A percentile compares a stretch with the other conserved stretches of the same genome.
These are phyloP conservation scores for Ophiocytium majus DNA, from an alignment of 352 stramenopile species.

Conservation along the genomic window DNA sequence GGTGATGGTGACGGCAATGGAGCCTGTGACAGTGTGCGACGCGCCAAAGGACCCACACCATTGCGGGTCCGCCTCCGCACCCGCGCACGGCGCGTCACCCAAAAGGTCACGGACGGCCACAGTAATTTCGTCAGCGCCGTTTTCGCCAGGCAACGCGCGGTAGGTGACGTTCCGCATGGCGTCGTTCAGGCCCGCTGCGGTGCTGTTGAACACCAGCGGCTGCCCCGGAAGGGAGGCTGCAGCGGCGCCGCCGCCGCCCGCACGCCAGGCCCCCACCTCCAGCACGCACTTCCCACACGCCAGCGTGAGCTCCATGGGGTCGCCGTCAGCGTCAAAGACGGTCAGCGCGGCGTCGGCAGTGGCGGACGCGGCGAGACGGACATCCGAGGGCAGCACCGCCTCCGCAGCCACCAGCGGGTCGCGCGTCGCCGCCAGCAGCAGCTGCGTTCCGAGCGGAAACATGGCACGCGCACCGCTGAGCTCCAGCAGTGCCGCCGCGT, in stretches of 20 bases:
- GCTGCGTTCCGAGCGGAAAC: conserved; percentile 26
- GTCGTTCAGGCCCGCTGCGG: conserved; percentile 45
- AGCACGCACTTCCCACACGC: conserved; percentile 33
- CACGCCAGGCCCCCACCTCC: neutral
- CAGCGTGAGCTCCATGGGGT: conserved; percentile 34
- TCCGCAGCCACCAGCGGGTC: conserved; percentile 41
- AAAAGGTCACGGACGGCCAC: conserved; percentile 38
- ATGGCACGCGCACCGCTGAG: conserved; percentile 41
- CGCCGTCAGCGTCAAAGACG: conserved; percentile 46
- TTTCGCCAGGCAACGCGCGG: conserved; percentile 27
- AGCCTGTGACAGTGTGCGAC: conserved; percentile 19
- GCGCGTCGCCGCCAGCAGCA: conserved; percentile 51
- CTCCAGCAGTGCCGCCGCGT: conserved; percentile 26
- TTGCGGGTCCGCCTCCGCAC: neutral
- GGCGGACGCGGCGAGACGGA: neutral
- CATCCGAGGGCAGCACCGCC: neutral
- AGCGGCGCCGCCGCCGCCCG: neutral
- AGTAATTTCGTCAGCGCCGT: conserved; percentile 31
- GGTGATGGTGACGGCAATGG: conserved; percentile 44
- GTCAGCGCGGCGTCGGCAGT: conserved; percentile 24
- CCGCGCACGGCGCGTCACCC: neutral
- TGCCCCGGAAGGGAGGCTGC: neutral
- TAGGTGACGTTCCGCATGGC: conserved; percentile 55
- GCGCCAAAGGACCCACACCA: conserved; percentile 14
- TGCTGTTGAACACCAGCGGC: conserved; percentile 40